Base-by-base conservation (phyloP, 805 yeast species). In the Maudiozyma serrabonitensis region DNA sequence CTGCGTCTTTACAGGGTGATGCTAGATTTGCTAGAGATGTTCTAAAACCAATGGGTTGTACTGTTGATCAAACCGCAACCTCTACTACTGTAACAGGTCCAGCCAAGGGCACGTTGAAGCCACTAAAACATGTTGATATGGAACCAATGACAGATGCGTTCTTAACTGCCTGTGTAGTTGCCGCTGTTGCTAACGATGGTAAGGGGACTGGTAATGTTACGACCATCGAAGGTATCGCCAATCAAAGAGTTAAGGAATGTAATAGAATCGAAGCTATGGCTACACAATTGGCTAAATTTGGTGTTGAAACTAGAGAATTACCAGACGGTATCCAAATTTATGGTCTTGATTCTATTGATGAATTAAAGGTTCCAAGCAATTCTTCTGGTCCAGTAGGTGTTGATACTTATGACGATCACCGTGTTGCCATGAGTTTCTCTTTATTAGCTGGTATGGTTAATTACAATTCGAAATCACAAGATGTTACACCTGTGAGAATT, bases 111-210 rank as follows among this genome's bases (percentile, higher is more conserved):
- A 52, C 67, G 0, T 74, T 93, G 55, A 77, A 74, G 59, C 87
- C 95, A 6, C 72, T 93, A 54, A 72, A 80, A 12, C 77, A 73
- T 53, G 84, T 93, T 50, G 97, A 93, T 64, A 93, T 93, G 99
- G 99, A 93, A 70, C 98, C 99, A 48, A 93, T 93, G 99, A 93
- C 99, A 0, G 99, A 93, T 69, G 99, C 99, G 0, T 93, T 93
- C 66, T 73, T 93, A 60, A 93, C 99, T 15, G 99, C 99, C 0
- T 80, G 95, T 48, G 97, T 93, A 12, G 95, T 89, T 18, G 99
- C 98, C 34, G 96, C 99, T n/a, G 77, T 86, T 41, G 95, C 96
- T 4, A 72, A 74, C 50, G 72, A 72, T 53, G 73, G 75, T 12
- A 72, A 68, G 46, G 56, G 60, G 21, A 60, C 67, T 18, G 57